Conservation (phyloP, 257 asterid genomes). For the Agastache rugosa region DNA sequence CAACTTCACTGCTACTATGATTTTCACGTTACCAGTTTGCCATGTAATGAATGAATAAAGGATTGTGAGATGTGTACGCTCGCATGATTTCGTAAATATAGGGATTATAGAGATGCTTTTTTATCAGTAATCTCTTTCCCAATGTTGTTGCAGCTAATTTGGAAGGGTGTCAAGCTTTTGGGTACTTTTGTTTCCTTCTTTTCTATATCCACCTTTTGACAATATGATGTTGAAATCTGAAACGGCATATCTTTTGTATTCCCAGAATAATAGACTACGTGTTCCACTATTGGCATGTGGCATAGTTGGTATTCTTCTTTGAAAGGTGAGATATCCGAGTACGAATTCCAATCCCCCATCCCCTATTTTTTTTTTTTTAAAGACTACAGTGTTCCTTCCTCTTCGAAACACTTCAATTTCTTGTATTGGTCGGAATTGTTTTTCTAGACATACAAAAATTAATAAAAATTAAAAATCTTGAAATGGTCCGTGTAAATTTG, state of each 20-base stretch:
- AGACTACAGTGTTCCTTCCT: no score
- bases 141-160: slow-evolving; percentile 5
- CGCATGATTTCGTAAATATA: slow-evolving; percentile 35
- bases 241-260: neutral
- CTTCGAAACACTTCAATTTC: no score
- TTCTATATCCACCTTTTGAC: neutral
- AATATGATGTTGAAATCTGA: neutral
- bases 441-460: neutral
- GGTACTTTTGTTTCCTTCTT: neutral
- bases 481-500: no score
- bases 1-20: neutral
- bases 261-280: neutral
- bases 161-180: neutral
- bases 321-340: no score
- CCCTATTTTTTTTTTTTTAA: no score
- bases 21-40: slow-evolving; percentile 15
- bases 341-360: no score
- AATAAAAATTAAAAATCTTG: no score
- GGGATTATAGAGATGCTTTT: slow-evolving; percentile 43
- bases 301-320: no score
- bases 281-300: no score
- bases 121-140: slow-evolving; percentile 41
- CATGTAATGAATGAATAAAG: slow-evolving; percentile 41
- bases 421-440: neutral
- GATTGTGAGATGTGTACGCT: slow-evolving; percentile 29